Percentiles rank a stretch among this genome's conserved stretches.
Conservation (phyloP, 2,329 filamentous ascomycete species). For the Phoma sp. region DNA sequence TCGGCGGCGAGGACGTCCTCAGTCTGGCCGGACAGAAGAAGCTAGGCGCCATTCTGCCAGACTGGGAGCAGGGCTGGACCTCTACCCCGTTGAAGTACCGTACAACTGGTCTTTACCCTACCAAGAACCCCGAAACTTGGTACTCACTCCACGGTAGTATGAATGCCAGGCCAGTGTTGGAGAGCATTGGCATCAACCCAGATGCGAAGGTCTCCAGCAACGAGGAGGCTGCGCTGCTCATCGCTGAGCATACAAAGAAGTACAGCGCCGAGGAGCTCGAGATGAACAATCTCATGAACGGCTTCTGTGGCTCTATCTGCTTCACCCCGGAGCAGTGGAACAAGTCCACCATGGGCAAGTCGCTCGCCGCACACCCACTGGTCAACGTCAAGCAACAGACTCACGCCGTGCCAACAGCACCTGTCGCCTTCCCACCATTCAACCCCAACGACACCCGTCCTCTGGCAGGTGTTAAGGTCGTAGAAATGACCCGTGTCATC, state of each 20-base stretch:
- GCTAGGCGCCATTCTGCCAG: slow-evolving; percentile 38
- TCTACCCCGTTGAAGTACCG: slow-evolving; percentile 49
- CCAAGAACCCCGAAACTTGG: slow-evolving; percentile 53
- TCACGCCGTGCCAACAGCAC: slow-evolving; percentile 32
- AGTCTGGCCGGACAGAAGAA: slow-evolving; percentile 36
- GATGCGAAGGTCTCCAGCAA: slow-evolving; percentile 15
- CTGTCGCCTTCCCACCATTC: slow-evolving; percentile 41
- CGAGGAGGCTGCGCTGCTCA: slow-evolving; percentile 31
- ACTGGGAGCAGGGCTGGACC: slow-evolving; percentile 51
- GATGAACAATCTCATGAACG: slow-evolving; percentile 23
- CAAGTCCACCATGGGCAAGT: slow-evolving; percentile 53
- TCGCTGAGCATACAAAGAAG: slow-evolving; percentile 25
- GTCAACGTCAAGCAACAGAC: slow-evolving; percentile 47
- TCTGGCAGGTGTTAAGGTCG: slow-evolving; percentile 50
- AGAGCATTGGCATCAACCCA: slow-evolving; percentile 55
- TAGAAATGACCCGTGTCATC: slow-evolving; percentile 49
- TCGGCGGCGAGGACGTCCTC: slow-evolving; percentile 43
- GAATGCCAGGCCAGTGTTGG: slow-evolving; percentile 51
- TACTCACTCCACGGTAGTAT: slow-evolving; percentile 61
- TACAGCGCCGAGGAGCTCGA: slow-evolving; percentile 42
- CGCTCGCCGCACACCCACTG: slow-evolving; percentile 50
- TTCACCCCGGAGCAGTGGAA: slow-evolving; percentile 54
- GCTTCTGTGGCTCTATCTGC: slow-evolving; percentile 50
- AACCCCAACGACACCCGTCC: slow-evolving; percentile 33
- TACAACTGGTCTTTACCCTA: slow-evolving; percentile 49